These are phyloP conservation scores for Lipomyces lipofer DNA, from an alignment of 805 yeast genomes.

Conservation along the genomic window DNA sequence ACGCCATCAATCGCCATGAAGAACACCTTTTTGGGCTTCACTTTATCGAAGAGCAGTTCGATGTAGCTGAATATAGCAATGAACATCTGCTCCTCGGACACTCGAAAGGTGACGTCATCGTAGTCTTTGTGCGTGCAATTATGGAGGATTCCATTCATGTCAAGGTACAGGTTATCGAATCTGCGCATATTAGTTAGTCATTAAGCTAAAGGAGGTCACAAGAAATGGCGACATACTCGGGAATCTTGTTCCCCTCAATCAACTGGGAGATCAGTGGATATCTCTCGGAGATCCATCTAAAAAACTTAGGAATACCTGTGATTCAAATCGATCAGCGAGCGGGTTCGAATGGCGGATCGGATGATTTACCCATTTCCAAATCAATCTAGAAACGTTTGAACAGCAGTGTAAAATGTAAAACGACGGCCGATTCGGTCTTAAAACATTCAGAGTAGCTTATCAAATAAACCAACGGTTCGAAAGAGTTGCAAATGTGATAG, in stretches of 20 bases:
- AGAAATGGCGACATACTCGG: conserved; percentile 57
- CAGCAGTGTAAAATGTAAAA: too few relatives aligned
- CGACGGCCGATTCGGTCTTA: too few relatives aligned
- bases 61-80: conserved; percentile 91
- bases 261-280: conserved; percentile 95
- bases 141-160: conserved; percentile 94
- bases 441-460: too few relatives aligned
- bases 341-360: too few relatives aligned
- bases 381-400: too few relatives aligned
- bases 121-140: conserved; percentile 88
- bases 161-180: conserved; percentile 90
- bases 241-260: conserved; percentile 76
- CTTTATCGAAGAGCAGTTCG: conserved; percentile 86
- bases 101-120: conserved; percentile 59
- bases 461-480: too few relatives aligned
- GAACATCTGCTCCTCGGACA: conserved; percentile 89
- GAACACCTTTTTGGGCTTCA: conserved; percentile 80
- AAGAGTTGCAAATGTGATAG: too few relatives aligned
- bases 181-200: conserved; percentile 24
- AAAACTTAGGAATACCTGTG: conserved; percentile 88
- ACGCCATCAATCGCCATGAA: conserved; percentile 99
- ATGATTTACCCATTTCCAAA: too few relatives aligned
- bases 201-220: background rate
- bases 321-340: too few relatives aligned
- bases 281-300: conserved; percentile 95